Conservation (phyloP, 805 yeast species). For the Candida ovalis region DNA sequence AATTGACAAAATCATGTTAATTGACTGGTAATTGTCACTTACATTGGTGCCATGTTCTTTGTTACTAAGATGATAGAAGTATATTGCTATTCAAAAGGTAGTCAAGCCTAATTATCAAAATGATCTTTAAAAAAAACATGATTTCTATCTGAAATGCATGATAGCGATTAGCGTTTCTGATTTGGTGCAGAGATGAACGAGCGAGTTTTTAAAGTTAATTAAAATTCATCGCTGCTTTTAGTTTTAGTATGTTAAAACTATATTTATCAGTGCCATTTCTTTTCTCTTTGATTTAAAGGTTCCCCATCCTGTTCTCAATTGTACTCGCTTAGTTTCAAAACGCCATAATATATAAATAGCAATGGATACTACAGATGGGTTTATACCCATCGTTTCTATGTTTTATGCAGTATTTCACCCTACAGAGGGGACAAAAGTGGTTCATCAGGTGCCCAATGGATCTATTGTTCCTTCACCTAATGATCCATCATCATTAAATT, state of each 20-base stretch:
- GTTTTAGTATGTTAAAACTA: too few species aligned
- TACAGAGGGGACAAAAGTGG: slow-evolving; percentile 89
- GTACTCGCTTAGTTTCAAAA: not conserved
- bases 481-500: slow-evolving; percentile 32
- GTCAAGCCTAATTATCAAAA: not conserved
- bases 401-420: slow-evolving; percentile 94
- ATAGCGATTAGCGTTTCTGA: too few species aligned
- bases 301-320: too few species aligned
- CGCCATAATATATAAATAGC: not conserved
- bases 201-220: too few species aligned
- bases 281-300: too few species aligned
- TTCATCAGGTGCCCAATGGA: slow-evolving; percentile 86
- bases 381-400: slow-evolving; percentile 82
- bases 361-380: slow-evolving; percentile 46
- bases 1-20: not conserved
- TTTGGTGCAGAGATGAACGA: too few species aligned
- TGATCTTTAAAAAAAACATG: too few species aligned
- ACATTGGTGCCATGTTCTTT: slow-evolving; percentile 23
- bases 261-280: too few species aligned
- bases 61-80: not conserved
- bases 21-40: slow-evolving; percentile 6
- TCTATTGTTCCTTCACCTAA: slow-evolving; percentile 42
- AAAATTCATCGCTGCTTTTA: too few species aligned
- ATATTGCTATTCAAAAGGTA: not conserved
- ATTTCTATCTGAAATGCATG: too few species aligned